phyloP scores from a whole-genome alignment of 2,329 filamentous ascomycete genomes.

The Neonectria neomacrospora region DNA sequence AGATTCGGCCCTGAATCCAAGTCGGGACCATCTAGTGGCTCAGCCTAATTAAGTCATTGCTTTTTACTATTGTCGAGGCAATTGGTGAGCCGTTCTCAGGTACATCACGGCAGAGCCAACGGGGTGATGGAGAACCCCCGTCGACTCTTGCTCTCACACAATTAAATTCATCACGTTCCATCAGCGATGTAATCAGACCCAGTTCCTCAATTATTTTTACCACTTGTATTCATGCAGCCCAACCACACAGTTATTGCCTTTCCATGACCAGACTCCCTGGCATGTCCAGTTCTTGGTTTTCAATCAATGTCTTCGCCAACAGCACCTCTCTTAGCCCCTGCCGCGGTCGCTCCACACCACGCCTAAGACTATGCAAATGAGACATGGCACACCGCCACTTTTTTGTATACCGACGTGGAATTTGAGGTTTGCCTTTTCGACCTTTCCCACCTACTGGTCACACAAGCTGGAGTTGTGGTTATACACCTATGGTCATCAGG shows the following conservation, averaged over 20 bases:
- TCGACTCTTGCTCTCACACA: neutral
- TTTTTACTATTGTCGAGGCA: neutral
- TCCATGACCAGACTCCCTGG: too few species aligned
- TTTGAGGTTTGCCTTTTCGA: neutral
- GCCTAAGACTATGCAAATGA: neutral
- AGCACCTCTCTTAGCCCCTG: neutral
- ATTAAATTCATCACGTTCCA: neutral
- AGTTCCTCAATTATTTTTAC: neutral
- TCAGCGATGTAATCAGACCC: neutral
- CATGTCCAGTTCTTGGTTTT: neutral
- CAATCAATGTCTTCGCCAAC: neutral
- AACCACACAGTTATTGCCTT: neutral
- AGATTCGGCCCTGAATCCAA: conserved; percentile 49
- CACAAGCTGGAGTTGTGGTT: neutral
- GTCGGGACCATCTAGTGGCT: conserved; percentile 9
- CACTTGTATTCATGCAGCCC: neutral
- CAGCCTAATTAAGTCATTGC: neutral
- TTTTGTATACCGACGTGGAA: neutral
- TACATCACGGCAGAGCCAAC: neutral
- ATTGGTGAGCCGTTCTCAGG: neutral
- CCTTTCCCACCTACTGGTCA: neutral
- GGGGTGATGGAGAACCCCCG: neutral
- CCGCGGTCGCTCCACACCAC: neutral
- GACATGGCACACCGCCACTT: neutral
- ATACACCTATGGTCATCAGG: neutral